These are phyloP conservation scores for Ascochyta lentis DNA, from an alignment of 2,329 filamentous ascomycete species.

Conservation along the genomic window DNA sequence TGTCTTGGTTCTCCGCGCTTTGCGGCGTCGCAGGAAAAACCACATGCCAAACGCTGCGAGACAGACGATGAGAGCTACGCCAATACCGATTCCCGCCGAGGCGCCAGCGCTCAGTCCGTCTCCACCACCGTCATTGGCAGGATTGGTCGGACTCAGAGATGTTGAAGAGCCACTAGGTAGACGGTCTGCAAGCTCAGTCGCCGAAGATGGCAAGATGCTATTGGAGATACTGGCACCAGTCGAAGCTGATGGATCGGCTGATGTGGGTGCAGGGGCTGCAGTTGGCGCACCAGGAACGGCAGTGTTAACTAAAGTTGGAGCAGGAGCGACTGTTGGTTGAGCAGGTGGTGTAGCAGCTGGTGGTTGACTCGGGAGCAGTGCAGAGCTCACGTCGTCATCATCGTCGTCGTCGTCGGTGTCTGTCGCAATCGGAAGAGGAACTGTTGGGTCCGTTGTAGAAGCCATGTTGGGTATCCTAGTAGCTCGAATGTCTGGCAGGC, in stretches of 20 bases:
- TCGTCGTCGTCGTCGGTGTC: slow-evolving; percentile 22
- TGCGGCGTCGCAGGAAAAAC: slow-evolving; percentile 21
- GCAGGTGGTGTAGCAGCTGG: slow-evolving; percentile 5
- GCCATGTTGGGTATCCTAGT: slow-evolving; percentile 5
- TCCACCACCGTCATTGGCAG: neutral
- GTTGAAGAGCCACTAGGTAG: slow-evolving; percentile 4
- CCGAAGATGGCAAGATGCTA: slow-evolving; percentile 1
- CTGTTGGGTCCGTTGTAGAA: slow-evolving; percentile 20
- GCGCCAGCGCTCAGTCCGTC: slow-evolving; percentile 17
- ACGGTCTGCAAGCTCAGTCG: slow-evolving; percentile 4
- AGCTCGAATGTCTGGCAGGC: too few species aligned
- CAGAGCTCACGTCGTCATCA: slow-evolving; percentile 14
- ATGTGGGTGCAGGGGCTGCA: neutral
- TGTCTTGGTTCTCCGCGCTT: slow-evolving; percentile 9
- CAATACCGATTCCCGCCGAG: slow-evolving; percentile 28
- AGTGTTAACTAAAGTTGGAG: neutral
- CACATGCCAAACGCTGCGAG: slow-evolving; percentile 20
- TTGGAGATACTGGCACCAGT: neutral
- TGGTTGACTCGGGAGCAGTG: slow-evolving; percentile 1
- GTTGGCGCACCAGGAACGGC: neutral
- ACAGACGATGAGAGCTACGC: slow-evolving; percentile 21
- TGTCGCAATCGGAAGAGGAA: slow-evolving; percentile 14
- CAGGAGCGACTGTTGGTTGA: slow-evolving; percentile 3
- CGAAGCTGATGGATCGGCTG: neutral
- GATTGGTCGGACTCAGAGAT: neutral